These are phyloP conservation scores for Syzygium syzygioides DNA, from an alignment of 441 rosid genomes.

Conservation along the genomic window DNA sequence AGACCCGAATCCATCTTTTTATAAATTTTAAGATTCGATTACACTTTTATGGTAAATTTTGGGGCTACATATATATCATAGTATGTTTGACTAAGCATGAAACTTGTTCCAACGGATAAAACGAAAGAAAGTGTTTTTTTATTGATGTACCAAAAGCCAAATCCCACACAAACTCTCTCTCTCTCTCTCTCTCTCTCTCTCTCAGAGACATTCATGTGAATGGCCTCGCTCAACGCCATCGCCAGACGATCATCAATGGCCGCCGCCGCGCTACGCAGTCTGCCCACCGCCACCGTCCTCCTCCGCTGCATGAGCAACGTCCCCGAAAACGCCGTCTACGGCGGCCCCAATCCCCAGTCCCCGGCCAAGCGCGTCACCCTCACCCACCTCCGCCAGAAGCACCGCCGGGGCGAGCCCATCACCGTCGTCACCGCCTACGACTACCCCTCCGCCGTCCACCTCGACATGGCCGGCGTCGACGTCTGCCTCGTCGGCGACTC, in stretches of 20 bases:
- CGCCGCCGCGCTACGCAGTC: neutral
- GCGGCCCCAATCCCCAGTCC: constrained; percentile 62
- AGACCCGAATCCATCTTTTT: rapidly evolving
- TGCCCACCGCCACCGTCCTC: constrained; percentile 7
- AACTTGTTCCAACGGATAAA: neutral
- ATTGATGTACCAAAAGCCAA: neutral
- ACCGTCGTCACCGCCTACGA: constrained; percentile 84
- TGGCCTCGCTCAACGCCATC: neutral
- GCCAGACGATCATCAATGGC: neutral
- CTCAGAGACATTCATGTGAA: neutral
- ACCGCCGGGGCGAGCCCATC: constrained; percentile 64
- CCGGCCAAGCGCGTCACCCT: constrained; percentile 56
- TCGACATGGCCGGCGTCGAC: constrained; percentile 80
- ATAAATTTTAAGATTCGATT: rapidly evolving
- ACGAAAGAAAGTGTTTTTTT: neutral
- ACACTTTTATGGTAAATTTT: neutral
- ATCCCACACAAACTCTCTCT: neutral
- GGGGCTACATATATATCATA: rapidly evolving
- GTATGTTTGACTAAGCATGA: neutral
- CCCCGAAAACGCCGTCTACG: constrained; percentile 73
- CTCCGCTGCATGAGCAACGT: constrained; percentile 56
- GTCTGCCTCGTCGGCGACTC: constrained; percentile 90
- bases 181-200: neutral
- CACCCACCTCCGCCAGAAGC: constrained; percentile 52
- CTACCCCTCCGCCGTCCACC: constrained; percentile 85